These are phyloP conservation scores for Curvularia eragrostidis DNA, from an alignment of 2,329 filamentous ascomycete genomes.

Conservation along the genomic window DNA sequence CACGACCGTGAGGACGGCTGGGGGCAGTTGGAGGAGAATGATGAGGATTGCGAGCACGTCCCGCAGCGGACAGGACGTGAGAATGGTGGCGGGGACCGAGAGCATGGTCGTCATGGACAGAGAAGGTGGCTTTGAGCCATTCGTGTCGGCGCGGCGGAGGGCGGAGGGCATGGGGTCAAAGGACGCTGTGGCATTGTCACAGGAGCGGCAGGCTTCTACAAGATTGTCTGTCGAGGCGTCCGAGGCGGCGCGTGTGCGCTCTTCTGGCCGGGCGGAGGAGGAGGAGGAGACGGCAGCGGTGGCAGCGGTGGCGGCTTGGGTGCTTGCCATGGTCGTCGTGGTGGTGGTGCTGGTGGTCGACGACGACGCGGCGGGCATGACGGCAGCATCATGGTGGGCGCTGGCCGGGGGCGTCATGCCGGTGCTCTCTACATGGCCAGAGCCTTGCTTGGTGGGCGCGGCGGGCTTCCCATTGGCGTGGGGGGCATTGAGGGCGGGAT, in stretches of 20 bases:
- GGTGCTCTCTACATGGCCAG: slow-evolving; percentile 46
- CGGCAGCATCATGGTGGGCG: slow-evolving; percentile 9
- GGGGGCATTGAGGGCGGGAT: slow-evolving; percentile 54
- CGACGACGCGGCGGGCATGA: slow-evolving; percentile 5
- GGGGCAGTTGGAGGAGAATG: slow-evolving; percentile 89
- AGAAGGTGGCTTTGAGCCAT: slow-evolving; percentile 67
- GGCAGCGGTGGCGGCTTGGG: background rate
- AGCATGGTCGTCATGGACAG: slow-evolving; percentile 71
- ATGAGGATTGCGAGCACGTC: slow-evolving; percentile 97
- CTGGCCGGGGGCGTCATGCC: slow-evolving; percentile 44
- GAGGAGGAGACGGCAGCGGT: background rate
- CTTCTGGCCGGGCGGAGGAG: slow-evolving; percentile 17
- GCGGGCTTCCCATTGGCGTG: slow-evolving; percentile 51
- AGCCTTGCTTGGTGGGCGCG: slow-evolving; percentile 50
- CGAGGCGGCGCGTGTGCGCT: slow-evolving; percentile 52
- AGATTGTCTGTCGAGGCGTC: slow-evolving; percentile 54
- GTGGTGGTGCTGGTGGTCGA: background rate
- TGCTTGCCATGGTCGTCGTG: background rate
- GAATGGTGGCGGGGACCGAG: slow-evolving; percentile 81
- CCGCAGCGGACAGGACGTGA: slow-evolving; percentile 86
- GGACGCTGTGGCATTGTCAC: slow-evolving; percentile 34
- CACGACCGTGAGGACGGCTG: slow-evolving; percentile 84
- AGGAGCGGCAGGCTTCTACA: slow-evolving; percentile 44
- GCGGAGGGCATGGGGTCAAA: slow-evolving; percentile 52
- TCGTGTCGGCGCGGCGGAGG: slow-evolving; percentile 69